phyloP scores from a whole-genome alignment of 1,284 basidiomycete genomes.

The Dichomitus squalens region DNA sequence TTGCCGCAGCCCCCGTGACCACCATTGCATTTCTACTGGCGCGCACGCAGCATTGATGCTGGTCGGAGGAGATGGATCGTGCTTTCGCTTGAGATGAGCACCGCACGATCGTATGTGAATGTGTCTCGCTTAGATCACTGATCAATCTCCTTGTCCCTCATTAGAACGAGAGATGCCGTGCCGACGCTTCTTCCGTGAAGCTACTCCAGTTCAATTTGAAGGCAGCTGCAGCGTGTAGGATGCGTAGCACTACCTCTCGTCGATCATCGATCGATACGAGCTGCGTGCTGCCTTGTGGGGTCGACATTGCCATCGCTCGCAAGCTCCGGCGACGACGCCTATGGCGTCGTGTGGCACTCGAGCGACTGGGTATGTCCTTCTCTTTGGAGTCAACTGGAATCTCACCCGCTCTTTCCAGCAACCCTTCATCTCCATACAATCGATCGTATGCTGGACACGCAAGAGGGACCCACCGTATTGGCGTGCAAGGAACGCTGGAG shows the following conservation, averaged over 20 bases:
- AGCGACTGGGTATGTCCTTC: neutral
- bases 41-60: neutral
- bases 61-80: neutral
- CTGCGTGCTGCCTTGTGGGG: neutral
- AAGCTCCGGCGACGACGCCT: neutral
- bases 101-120: neutral
- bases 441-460: neutral
- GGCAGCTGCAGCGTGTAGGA: neutral
- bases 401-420: neutral
- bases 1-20: neutral
- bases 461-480: constrained; percentile 1
- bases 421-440: neutral
- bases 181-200: constrained; percentile 1
- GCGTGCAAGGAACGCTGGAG: neutral
- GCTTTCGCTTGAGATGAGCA: neutral
- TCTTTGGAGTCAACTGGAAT: neutral
- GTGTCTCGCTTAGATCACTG: neutral
- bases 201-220: neutral
- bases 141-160: neutral
- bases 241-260: neutral
- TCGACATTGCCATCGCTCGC: neutral
- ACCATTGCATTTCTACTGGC: neutral
- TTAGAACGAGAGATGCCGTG: neutral
- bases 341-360: neutral
- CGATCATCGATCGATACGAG: constrained; percentile 14